phyloP scores from a whole-genome alignment of 768 basidiomycete species.

The Serendipita sp. region DNA sequence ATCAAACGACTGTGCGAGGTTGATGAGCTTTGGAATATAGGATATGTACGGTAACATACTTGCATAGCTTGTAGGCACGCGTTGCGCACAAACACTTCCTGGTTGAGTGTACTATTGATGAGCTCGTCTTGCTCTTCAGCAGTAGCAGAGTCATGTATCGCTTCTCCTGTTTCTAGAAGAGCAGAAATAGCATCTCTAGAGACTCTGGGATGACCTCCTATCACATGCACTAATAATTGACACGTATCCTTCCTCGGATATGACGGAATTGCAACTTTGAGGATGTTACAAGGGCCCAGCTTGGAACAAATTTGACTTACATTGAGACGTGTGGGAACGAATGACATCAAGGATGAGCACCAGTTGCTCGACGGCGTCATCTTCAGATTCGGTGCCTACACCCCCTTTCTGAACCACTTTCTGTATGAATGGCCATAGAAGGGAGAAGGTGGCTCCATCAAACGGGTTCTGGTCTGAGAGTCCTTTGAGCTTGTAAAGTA shows the following conservation, averaged over 20 bases:
- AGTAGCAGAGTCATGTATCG: constrained; percentile 39
- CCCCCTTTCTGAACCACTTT: constrained; percentile 57
- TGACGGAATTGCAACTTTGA: constrained; percentile 44
- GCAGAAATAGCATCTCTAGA: constrained; percentile 71
- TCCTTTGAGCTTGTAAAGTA: constrained; percentile 69
- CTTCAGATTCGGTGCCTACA: constrained; percentile 44
- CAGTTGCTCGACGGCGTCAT: constrained; percentile 68
- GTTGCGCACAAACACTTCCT: constrained; percentile 76
- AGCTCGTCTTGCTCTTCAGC: constrained; percentile 51
- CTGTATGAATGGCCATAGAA: constrained; percentile 57
- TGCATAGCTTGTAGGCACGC: constrained; percentile 84
- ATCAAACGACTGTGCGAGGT: constrained; percentile 58
- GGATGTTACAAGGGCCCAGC: constrained; percentile 1
- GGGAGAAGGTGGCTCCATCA: constrained; percentile 74
- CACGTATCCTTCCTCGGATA: constrained; percentile 66
- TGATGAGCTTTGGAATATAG: background rate
- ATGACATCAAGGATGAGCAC: constrained; percentile 54
- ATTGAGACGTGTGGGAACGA: constrained; percentile 34
- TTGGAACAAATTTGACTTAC: constrained; percentile 16
- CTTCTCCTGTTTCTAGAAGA: constrained; percentile 65
- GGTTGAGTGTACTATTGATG: constrained; percentile 57
- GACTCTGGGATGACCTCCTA: constrained; percentile 62
- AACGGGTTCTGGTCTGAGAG: constrained; percentile 70
- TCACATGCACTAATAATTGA: constrained; percentile 50
- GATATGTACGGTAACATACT: constrained; percentile 27